Percentiles rank a stretch among this genome's conserved stretches.
Evolutionary conservation across 345 rosid species (phyloP).

Genomic region (Draba incana): DNA sequence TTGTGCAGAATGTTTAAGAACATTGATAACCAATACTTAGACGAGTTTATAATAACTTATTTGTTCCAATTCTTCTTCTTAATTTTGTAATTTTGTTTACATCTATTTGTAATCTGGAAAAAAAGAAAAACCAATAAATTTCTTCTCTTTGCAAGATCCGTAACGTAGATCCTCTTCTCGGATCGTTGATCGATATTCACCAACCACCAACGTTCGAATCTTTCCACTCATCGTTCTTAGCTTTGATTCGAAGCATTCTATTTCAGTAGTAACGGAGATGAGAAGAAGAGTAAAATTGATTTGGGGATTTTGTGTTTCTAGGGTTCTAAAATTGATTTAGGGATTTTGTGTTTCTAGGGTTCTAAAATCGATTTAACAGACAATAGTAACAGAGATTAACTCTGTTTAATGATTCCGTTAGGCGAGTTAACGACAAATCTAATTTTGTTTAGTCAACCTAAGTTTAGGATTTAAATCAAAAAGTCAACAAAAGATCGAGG

Average conservation of each 20-base stretch:
- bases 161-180: conserved; percentile 67
- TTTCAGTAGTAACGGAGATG: no score
- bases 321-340: no score
- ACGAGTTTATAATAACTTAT: conserved; percentile 12
- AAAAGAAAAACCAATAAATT: neutral
- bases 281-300: no score
- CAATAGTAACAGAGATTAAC: no score
- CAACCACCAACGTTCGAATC: conserved; percentile 80
- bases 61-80: neutral
- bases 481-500: no score
- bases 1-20: conserved; percentile 32
- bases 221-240: conserved; percentile 78
- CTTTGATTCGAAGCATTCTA: conserved; percentile 85
- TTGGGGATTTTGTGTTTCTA: no score
- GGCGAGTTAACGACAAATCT: no score
- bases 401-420: no score
- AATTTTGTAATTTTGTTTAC: conserved; percentile 32
- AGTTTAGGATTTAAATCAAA: no score
- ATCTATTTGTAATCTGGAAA: conserved; percentile 27
- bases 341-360: no score
- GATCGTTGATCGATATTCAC: conserved; percentile 63
- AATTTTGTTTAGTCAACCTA: no score
- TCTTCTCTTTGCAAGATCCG: conserved; percentile 51
- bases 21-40: neutral
- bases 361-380: no score